phyloP scores from a whole-genome alignment of 768 basidiomycete genomes.

The Phaffia tasmanica region DNA sequence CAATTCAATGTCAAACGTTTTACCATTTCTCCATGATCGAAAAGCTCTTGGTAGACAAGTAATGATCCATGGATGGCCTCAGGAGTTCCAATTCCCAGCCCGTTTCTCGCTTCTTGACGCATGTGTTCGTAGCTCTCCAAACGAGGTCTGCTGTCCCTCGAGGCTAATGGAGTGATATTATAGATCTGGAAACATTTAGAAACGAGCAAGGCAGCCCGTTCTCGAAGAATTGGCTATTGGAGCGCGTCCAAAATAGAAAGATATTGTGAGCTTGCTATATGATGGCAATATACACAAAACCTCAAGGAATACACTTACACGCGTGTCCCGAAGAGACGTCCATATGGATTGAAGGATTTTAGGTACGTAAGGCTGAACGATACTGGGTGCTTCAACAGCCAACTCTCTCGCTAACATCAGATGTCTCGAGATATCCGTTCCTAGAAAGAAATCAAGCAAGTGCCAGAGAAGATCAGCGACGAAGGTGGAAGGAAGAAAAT shows the following conservation, averaged over 20 bases:
- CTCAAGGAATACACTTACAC: slow-evolving; percentile 42
- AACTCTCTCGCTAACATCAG: slow-evolving; percentile 90
- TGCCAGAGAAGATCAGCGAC: neutral
- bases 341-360: slow-evolving; percentile 88
- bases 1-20: slow-evolving; percentile 33
- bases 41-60: slow-evolving; percentile 77
- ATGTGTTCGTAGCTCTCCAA: slow-evolving; percentile 61
- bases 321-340: slow-evolving; percentile 73
- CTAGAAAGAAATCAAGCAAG: slow-evolving; percentile 35
- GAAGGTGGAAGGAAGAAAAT: neutral
- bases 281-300: neutral
- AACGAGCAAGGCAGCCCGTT: slow-evolving; percentile 20
- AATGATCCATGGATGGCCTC: slow-evolving; percentile 89
- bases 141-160: slow-evolving; percentile 48
- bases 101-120: slow-evolving; percentile 68
- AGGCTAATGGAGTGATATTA: slow-evolving; percentile 49
- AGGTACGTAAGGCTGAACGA: slow-evolving; percentile 78
- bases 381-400: slow-evolving; percentile 71
- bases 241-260: neutral
- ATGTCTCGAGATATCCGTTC: slow-evolving; percentile 65
- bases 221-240: slow-evolving; percentile 1
- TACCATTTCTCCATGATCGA: slow-evolving; percentile 90
- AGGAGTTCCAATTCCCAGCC: slow-evolving; percentile 64
- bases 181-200: slow-evolving; percentile 11
- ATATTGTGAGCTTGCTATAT: neutral